Evolutionary conservation across 768 basidiomycete species (phyloP), one percentile per base, ranked within the genome.

Genomic region (Boletus fagicola): DNA sequence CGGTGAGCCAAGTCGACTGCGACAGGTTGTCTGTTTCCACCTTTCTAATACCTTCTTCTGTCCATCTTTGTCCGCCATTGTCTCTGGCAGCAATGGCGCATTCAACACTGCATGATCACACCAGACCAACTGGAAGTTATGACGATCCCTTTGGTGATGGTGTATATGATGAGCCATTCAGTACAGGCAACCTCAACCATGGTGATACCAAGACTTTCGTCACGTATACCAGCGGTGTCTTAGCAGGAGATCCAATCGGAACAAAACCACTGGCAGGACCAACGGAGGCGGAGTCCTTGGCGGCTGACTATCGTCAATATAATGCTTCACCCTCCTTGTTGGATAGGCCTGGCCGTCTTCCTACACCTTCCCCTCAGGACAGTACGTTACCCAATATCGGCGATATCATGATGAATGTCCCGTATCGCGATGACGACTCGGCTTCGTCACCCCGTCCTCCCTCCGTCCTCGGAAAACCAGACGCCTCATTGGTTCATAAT

Each of bases 401-500:
- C 20, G 54, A 62, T n/a, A 52, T 10, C 48, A 46, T 15, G 47
- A 56, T 46, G 54, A 51, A 54, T 39, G 28, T 36, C 10, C 56
- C 63, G 8, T 72, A 72, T 56, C 64, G 42, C 18, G 71, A 72
- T 22, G 62, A 73, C 2, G 61, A 63, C 26, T 26, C 24, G 7
- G 38, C 58, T 22, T 61, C 64, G 8, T 33, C 54, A 22, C 49
- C 33, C 26, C 68, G 51, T 28, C 46, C 58, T 48, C 40, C 28
- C 6, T 62, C 71, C 18, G 24, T 56, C 38, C 39, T 61, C 28
- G 73, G 51, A 48, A 62, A 68, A 40, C 28, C 57, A 36, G 68
- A 73, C 22, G 68, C 67, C 4, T 72, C 79, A 9, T 72, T 87
- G n/a, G 75, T 85, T 40, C 72, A 71, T 22, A 79, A 80, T 60